Conservation (phyloP, 768 basidiomycete species). For the Suillus lakei region DNA sequence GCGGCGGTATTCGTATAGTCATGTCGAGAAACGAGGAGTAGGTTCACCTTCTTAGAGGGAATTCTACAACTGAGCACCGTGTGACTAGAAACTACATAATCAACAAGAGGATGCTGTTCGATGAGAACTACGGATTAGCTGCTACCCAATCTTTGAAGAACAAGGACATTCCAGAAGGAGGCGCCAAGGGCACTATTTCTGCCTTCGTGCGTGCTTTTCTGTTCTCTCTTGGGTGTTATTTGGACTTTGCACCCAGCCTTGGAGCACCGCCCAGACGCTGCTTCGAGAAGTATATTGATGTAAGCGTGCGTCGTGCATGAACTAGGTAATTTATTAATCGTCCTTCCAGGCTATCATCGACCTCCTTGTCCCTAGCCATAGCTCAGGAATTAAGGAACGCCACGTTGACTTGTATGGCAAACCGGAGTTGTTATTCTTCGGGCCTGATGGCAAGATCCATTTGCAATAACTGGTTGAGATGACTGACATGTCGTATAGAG, state of each 20-base stretch:
- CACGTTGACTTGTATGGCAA: conserved; percentile 89
- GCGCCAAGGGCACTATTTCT: conserved; percentile 97
- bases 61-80: neutral
- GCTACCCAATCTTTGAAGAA: conserved; percentile 96
- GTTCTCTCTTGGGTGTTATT: neutral
- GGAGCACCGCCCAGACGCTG: conserved; percentile 85
- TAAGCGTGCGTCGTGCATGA: conserved; percentile 37
- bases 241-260: conserved; percentile 48
- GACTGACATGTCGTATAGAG: conserved; percentile 49
- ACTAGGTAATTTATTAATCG: conserved; percentile 15
- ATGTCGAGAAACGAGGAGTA: conserved; percentile 93
- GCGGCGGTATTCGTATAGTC: conserved; percentile 96
- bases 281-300: conserved; percentile 99
- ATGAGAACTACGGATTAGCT: conserved; percentile 96
- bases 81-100: conserved; percentile 84
- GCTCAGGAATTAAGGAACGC: conserved; percentile 94
- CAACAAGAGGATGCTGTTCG: conserved; percentile 93
- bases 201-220: conserved; percentile 66
- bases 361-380: conserved; percentile 94
- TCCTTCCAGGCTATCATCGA: conserved; percentile 78
- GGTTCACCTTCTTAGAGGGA: conserved; percentile 19
- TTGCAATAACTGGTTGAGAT: neutral
- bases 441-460: conserved; percentile 75
- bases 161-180: conserved; percentile 97
- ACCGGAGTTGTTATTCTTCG: conserved; percentile 93